Percentiles rank a stretch among this genome's conserved stretches.
These are phyloP conservation scores for Hanseniaspora meyeri DNA, from an alignment of 805 yeast genomes.

Conservation along the genomic window DNA sequence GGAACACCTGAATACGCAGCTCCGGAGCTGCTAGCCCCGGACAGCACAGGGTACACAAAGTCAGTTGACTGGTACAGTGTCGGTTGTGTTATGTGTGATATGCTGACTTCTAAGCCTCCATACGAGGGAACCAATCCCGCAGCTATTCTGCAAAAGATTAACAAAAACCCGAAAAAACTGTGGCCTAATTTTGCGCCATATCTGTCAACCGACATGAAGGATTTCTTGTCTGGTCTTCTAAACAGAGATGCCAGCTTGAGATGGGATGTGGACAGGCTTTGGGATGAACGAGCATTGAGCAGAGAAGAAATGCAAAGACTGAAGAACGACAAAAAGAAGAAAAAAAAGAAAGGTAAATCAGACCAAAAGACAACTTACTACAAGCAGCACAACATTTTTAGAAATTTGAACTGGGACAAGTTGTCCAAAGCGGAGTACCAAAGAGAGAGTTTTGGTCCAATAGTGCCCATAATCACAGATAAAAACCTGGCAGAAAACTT, in stretches of 20 bases:
- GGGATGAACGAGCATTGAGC: constrained; percentile 26
- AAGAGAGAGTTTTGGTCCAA: constrained; percentile 50
- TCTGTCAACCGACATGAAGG: constrained; percentile 68
- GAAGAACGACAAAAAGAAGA: constrained; percentile 6
- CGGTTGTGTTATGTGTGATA: constrained; percentile 69
- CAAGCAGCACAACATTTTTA: constrained; percentile 59
- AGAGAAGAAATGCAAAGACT: constrained; percentile 10
- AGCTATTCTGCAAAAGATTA: constrained; percentile 61
- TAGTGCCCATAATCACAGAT: constrained; percentile 68
- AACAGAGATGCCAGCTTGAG: constrained; percentile 62
- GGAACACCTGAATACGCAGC: constrained; percentile 51
- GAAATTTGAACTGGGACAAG: constrained; percentile 59
- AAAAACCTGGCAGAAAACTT: constrained; percentile 79
- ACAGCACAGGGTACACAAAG: constrained; percentile 52
- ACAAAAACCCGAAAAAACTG: constrained; percentile 45
- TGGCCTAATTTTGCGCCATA: constrained; percentile 51
- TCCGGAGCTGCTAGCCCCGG: constrained; percentile 58
- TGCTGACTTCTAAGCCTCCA: constrained; percentile 79
- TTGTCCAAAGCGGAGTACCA: constrained; percentile 39
- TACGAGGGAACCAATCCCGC: constrained; percentile 74
- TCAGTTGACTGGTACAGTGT: constrained; percentile 88
- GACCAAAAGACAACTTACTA: constrained; percentile 29
- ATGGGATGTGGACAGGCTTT: constrained; percentile 44
- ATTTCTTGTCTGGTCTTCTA: constrained; percentile 49
- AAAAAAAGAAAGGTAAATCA: constrained; percentile 23